These are phyloP conservation scores for Flaveria floridana DNA, from an alignment of 140 eudicot genomes.

Conservation along the genomic window DNA sequence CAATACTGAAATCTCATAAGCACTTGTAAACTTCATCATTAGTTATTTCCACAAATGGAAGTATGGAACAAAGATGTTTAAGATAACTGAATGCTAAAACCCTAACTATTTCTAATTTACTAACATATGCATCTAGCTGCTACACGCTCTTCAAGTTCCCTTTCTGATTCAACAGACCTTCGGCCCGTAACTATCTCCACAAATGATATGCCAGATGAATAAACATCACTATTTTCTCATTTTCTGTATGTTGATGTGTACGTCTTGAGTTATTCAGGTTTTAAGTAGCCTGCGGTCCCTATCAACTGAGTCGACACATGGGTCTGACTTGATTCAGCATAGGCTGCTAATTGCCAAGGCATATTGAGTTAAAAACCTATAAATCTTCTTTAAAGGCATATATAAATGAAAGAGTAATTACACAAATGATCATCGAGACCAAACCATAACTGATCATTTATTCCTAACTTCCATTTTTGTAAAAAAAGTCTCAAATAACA, in stretches of 20 bases:
- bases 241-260: constrained; percentile 49
- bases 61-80: too few relatives aligned
- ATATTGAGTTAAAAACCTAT: background rate
- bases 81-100: too few relatives aligned
- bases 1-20: too few relatives aligned
- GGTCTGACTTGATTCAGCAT: background rate
- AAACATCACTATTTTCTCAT: constrained; percentile 71
- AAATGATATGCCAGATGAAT: constrained; percentile 74
- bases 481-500: background rate
- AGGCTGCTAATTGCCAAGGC: background rate
- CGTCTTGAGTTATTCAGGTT: constrained; percentile 82
- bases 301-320: constrained; percentile 91
- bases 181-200: constrained; percentile 83
- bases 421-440: background rate
- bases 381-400: background rate
- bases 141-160: constrained; percentile 36
- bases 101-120: background rate
- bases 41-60: too few relatives aligned
- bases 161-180: constrained; percentile 76
- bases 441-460: background rate
- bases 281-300: constrained; percentile 93
- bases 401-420: background rate
- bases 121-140: too few relatives aligned
- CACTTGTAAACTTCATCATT: too few relatives aligned
- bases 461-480: background rate